These are phyloP conservation scores for Artomyces pyxidatus DNA, from an alignment of 768 basidiomycete species.

Conservation along the genomic window DNA sequence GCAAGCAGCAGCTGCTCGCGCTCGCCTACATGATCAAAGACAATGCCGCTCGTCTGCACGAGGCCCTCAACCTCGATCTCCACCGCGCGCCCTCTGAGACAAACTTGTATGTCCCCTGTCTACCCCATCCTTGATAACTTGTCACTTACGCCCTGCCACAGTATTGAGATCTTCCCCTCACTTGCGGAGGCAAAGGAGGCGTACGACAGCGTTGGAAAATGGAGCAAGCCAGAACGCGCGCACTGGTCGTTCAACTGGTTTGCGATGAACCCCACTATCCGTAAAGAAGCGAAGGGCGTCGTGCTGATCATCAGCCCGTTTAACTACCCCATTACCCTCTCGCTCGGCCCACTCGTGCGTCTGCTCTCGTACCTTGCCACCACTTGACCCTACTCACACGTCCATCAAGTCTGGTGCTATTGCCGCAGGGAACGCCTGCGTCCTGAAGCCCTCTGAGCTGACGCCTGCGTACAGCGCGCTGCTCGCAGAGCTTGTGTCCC, in stretches of 20 bases:
- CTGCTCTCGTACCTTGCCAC: neutral
- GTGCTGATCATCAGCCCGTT: constrained; percentile 62
- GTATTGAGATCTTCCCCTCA: constrained; percentile 51
- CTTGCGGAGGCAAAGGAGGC: constrained; percentile 39
- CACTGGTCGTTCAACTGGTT: constrained; percentile 47
- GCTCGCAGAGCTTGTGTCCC: constrained; percentile 9
- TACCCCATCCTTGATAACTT: neutral
- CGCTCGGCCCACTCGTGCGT: neutral
- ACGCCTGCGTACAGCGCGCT: constrained; percentile 19
- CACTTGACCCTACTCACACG: too few species aligned
- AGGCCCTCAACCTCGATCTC: constrained; percentile 51
- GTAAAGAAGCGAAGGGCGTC: constrained; percentile 66
- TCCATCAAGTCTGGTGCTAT: constrained; percentile 27
- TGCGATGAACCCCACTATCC: constrained; percentile 52
- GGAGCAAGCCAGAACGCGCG: constrained; percentile 59
- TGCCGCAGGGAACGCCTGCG: constrained; percentile 25
- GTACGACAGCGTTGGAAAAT: constrained; percentile 59
- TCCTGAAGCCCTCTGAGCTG: constrained; percentile 28
- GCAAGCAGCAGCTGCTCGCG: constrained; percentile 67
- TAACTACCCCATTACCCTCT: constrained; percentile 59
- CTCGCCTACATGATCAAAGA: constrained; percentile 67
- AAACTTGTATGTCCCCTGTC: constrained; percentile 31
- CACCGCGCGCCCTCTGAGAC: constrained; percentile 54
- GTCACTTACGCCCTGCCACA: constrained; percentile 44
- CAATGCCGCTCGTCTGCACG: constrained; percentile 50